Evolutionary conservation across 169 alveolate species (phyloP), one percentile per base, ranked within the genome.

Genomic region (Plasmodium sp.): DNA sequence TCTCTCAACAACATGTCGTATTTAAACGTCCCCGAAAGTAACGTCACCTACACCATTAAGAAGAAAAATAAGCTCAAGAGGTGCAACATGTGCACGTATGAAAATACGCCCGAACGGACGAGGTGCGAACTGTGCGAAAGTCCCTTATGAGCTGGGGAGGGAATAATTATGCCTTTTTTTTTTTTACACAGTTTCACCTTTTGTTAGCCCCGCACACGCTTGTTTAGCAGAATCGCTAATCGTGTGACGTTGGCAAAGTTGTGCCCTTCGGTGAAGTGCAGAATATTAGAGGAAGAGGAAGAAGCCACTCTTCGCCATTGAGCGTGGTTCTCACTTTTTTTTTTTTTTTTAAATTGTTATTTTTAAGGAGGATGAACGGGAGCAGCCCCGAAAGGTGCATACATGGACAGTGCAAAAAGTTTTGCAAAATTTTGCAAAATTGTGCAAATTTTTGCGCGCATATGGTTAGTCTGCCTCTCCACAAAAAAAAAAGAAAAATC

Each of bases 51-150:
- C 34, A 86, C 93, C 14, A 77, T 86, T 33, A 86, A 86, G 81
- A 86, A 71, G 58, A 86, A 75, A 54, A 86, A 77, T 56, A 86
- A 86, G 45, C 22, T 90, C 0, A 90, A 80, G 82, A 56, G 90
- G 5, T 90, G 94, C 73, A 90, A 62, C 34, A 80, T 80, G 77
- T 90, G 94, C 48, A 90, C 94, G 72, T 90, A 90, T 51, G 94
- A 86, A 27, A 86, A 86, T 48, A 84, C 86, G 10, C n/a, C 18
- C 56, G 93, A 77, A 71, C 80, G 93, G 54, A 86, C 48, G 41
- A 86, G 27, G 72, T 86, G 93, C 71, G 93, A 86, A 48, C n/a
- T 86, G 48, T 86, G 93, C 16, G 93, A 86, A 54, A 56, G 81
- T 58, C 45, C 74, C 31, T 36, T 86, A 18, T 86, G 72, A 86